Conservation (phyloP, 31 red algal species). For the Asparagopsis taxiformis region DNA sequence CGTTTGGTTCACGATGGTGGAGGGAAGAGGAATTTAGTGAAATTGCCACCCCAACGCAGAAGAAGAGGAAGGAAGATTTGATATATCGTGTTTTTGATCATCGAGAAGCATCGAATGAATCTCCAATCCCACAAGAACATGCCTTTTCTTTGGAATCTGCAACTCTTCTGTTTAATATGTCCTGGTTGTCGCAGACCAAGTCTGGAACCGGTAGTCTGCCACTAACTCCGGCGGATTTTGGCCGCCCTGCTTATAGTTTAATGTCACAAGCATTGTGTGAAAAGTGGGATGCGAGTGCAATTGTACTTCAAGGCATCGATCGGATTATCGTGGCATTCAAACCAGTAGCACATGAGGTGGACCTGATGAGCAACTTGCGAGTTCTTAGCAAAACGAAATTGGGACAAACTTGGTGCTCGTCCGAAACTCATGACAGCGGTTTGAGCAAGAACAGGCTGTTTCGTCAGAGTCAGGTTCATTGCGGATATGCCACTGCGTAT, state of each 20-base stretch:
- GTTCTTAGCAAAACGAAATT: background rate
- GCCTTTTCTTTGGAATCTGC: conserved; percentile 22
- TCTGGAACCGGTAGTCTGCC: background rate
- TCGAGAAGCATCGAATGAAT: conserved; percentile 11
- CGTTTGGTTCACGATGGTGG: no score
- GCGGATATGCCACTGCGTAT: conserved; percentile 1
- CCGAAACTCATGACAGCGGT: no score
- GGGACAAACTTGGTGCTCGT: no score
- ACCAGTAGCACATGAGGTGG: background rate
- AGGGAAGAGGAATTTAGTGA: no score
- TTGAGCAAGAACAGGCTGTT: background rate
- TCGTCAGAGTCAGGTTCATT: conserved; percentile 4
- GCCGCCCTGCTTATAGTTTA: conserved; percentile 1
- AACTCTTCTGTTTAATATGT: conserved; percentile 18
- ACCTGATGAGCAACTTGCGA: background rate
- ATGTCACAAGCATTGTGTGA: background rate
- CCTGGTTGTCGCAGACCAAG: background rate
- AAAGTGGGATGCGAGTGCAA: background rate
- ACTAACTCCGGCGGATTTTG: conserved; percentile 4
- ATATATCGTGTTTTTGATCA: conserved; percentile 23
- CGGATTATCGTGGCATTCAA: conserved; percentile 28
- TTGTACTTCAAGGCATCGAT: conserved; percentile 17
- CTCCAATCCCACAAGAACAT: conserved; percentile 9
- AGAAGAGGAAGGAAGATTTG: background rate
- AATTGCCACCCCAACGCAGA: no score